Base-by-base conservation (phyloP, 2,329 filamentous ascomycete species). In the Pestalotiopsis sp. region DNA sequence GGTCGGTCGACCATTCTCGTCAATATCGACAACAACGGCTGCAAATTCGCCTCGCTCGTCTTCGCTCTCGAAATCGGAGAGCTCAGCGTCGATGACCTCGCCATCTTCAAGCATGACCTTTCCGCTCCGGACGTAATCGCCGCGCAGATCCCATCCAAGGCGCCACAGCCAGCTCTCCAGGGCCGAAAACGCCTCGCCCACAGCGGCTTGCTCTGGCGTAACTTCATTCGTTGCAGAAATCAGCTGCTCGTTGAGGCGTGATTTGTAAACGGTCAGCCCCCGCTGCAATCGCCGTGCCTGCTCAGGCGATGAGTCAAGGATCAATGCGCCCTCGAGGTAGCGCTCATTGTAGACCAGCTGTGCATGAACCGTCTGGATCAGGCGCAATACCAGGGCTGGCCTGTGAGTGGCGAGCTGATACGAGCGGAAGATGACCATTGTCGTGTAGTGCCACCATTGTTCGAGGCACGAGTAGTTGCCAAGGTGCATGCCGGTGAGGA, bases 381-480 rank as follows among this genome's bases (percentile, higher is more conserved):
- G 79, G n/a, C 76, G 75, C 2, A 77, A 77, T 12, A 82, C 82
- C 39, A 91, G 82, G 0, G 70, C 66, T 0, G 88, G 87, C 1
- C 79, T 79, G 3, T 75, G 73, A 25, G 78, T 69, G 0, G 82
- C 78, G 1, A 91, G 83, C 11, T 73, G 71, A 73, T 85, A 83
- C 1, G 87, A 84, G 31, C 84, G 83, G 61, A 91, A 82, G 12
- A 89, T 73, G 41, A 89, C 74, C 62, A 81, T 83, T 52, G 86
- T 81, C 3, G 85, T 76, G 70, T 89, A 82, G 73, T 88, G 83
- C 81, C 84, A 87, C 89, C 88, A 91, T 70, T 91, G 88, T 70
- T 89, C 87, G 58, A 90, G 80, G 71, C 88, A 91, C 9, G 86
- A 82, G 57, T 86, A 79, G 75, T 90, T 91, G 56, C 86, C 85